These are phyloP conservation scores for Ustilago cynodontis DNA, from an alignment of 1,284 basidiomycete species.

Conservation along the genomic window DNA sequence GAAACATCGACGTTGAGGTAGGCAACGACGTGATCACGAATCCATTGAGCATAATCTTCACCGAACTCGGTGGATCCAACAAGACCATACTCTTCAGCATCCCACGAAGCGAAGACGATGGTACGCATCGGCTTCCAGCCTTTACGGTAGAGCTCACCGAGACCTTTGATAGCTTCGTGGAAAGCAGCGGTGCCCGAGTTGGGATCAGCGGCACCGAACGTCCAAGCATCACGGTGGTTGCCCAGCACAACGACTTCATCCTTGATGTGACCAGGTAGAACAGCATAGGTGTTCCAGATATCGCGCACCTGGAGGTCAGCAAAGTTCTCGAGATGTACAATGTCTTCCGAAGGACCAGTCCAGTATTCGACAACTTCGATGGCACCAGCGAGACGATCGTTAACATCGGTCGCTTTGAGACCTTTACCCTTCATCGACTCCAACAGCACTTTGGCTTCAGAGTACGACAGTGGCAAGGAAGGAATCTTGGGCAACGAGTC, in stretches of 20 bases:
- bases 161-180: conserved; percentile 84
- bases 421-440: conserved; percentile 70
- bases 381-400: conserved; percentile 73
- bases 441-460: conserved; percentile 73
- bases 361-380: conserved; percentile 73
- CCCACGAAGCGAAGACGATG: conserved; percentile 90
- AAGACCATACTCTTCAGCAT: conserved; percentile 92
- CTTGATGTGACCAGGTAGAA: conserved; percentile 88
- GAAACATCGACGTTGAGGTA: conserved; percentile 87
- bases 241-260: conserved; percentile 85
- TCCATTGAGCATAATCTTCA: conserved; percentile 87
- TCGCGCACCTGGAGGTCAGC: conserved; percentile 56
- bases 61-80: conserved; percentile 89
- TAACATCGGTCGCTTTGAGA: conserved; percentile 74
- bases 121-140: conserved; percentile 93
- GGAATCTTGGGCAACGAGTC: conserved; percentile 84
- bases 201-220: conserved; percentile 80
- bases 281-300: conserved; percentile 83
- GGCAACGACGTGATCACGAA: conserved; percentile 81
- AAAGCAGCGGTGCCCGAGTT: conserved; percentile 87
- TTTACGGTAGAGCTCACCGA: conserved; percentile 78
- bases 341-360: conserved; percentile 70
- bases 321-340: conserved; percentile 54
- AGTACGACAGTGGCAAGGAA: conserved; percentile 76
- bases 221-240: conserved; percentile 68